phyloP scores from a whole-genome alignment of 208 protist species.

The Wallacemonas sp. region DNA sequence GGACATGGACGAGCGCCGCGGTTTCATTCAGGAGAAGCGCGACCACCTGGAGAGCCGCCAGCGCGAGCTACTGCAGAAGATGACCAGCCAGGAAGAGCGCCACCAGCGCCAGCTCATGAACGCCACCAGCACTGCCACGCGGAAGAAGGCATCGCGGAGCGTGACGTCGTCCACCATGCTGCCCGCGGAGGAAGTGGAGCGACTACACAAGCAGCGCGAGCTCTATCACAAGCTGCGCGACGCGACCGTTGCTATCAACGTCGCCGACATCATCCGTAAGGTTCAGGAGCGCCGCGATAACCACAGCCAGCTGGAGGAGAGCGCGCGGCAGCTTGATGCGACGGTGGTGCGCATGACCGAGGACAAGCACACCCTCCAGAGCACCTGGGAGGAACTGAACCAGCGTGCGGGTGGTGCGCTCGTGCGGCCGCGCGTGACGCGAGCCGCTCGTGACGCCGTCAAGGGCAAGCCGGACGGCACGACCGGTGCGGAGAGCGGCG shows the following conservation, averaged over 20 bases:
- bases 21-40: slow-evolving; percentile 78
- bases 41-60: slow-evolving; percentile 64
- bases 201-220: slow-evolving; percentile 70
- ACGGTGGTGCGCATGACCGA: slow-evolving; percentile 45
- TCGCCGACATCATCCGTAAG: slow-evolving; percentile 90
- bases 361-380: slow-evolving; percentile 51
- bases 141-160: slow-evolving; percentile 15
- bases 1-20: slow-evolving; percentile 82
- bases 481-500: background rate
- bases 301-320: slow-evolving; percentile 66
- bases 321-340: slow-evolving; percentile 64
- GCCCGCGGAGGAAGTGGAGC: slow-evolving; percentile 67
- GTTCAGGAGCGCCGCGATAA: slow-evolving; percentile 79
- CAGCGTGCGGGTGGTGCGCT: slow-evolving; percentile 55
- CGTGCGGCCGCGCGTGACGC: slow-evolving; percentile 29
- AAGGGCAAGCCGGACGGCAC: background rate
- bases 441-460: slow-evolving; percentile 31
- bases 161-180: slow-evolving; percentile 18
- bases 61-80: slow-evolving; percentile 57
- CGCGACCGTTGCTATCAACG: slow-evolving; percentile 70
- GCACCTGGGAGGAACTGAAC: slow-evolving; percentile 72
- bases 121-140: slow-evolving; percentile 13
- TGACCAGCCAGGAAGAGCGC: slow-evolving; percentile 71
- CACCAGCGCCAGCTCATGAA: slow-evolving; percentile 26
- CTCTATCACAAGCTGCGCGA: slow-evolving; percentile 94